These are phyloP conservation scores for Russula sp. DNA, from an alignment of 768 basidiomycete genomes.

Conservation along the genomic window DNA sequence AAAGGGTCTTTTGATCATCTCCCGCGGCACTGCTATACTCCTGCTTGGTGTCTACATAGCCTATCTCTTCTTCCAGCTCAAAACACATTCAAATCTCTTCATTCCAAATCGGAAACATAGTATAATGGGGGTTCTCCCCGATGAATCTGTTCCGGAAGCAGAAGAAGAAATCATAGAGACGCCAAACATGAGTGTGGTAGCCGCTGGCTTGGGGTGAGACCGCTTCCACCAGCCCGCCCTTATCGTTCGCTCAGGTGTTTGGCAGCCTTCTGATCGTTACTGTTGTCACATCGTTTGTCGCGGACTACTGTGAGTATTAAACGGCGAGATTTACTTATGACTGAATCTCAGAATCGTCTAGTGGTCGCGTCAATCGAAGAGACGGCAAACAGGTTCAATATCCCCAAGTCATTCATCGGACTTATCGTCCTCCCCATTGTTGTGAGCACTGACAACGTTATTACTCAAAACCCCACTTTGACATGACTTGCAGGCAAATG, in stretches of 20 bases:
- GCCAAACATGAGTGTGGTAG: slow-evolving; percentile 59
- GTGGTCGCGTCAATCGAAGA: slow-evolving; percentile 92
- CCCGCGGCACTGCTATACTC: slow-evolving; percentile 72
- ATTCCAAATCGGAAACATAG: slow-evolving; percentile 17
- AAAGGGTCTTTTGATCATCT: slow-evolving; percentile 63
- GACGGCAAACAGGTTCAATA: slow-evolving; percentile 69
- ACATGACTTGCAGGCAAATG: slow-evolving; percentile 51
- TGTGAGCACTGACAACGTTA: slow-evolving; percentile 34
- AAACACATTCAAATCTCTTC: slow-evolving; percentile 64
- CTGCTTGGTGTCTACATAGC: slow-evolving; percentile 66
- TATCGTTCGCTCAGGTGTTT: background rate
- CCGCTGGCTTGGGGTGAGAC: slow-evolving; percentile 50
- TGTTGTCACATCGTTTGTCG: slow-evolving; percentile 79
- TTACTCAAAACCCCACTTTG: background rate
- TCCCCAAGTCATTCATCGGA: slow-evolving; percentile 83
- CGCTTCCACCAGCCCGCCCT: background rate
- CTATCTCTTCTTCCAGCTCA: slow-evolving; percentile 32
- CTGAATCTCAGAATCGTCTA: slow-evolving; percentile 25
- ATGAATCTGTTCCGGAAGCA: slow-evolving; percentile 23
- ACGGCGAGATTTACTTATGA: background rate
- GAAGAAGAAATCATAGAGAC: slow-evolving; percentile 35
- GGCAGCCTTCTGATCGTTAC: slow-evolving; percentile 66
- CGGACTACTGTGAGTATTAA: slow-evolving; percentile 66
- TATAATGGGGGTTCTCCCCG: background rate
- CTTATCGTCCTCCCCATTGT: slow-evolving; percentile 84